Percentiles rank a stretch among this genome's conserved stretches.
Evolutionary conservation across 768 basidiomycete species (phyloP).

Genomic region (Coprinellus micaceus): DNA sequence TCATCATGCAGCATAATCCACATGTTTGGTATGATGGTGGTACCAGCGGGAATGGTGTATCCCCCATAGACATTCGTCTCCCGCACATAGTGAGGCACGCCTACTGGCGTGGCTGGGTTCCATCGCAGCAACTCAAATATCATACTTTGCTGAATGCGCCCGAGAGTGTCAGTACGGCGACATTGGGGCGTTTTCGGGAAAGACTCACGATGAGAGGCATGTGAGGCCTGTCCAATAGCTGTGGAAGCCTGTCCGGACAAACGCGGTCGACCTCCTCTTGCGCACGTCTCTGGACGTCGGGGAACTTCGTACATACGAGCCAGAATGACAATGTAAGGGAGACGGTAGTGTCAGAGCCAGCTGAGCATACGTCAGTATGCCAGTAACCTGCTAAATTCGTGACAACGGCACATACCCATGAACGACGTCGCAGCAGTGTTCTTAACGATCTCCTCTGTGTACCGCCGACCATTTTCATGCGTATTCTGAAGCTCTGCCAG

Average conservation of each 20-base stretch:
- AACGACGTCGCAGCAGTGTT: conserved; percentile 43
- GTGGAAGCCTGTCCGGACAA: conserved; percentile 33
- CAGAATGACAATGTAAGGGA: conserved; percentile 36
- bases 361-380: conserved; percentile 5
- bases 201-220: conserved; percentile 37
- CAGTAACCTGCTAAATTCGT: not conserved
- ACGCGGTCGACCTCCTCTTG: conserved; percentile 37
- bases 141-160: not conserved
- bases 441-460: conserved; percentile 34
- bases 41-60: conserved; percentile 40
- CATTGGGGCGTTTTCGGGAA: not conserved
- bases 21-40: conserved; percentile 24
- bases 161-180: not conserved
- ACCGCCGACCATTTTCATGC: conserved; percentile 14
- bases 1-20: conserved; percentile 43
- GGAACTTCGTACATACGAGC: conserved; percentile 37
- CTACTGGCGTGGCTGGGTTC: conserved; percentile 39
- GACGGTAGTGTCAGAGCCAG: conserved; percentile 34
- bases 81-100: conserved; percentile 24
- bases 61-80: conserved; percentile 38
- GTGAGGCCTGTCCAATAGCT: conserved; percentile 31
- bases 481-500: conserved; percentile 23
- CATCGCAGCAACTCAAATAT: conserved; percentile 33
- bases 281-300: conserved; percentile 33
- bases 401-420: conserved; percentile 27